Conservation (phyloP, 1,284 basidiomycete species). For the Lentinula novae-zelandiae region DNA sequence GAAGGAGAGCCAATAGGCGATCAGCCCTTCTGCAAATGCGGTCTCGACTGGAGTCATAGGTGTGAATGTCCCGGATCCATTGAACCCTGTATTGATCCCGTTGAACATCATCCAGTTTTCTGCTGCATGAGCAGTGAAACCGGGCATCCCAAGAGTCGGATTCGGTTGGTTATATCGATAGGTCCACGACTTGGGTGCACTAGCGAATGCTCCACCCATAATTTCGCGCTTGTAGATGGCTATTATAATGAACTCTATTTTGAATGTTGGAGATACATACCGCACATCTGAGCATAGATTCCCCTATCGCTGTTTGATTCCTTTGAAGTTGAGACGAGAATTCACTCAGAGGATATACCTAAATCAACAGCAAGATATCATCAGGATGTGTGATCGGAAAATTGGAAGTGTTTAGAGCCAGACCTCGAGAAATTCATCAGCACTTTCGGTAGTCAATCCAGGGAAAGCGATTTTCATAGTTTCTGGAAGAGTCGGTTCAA, state of each 20-base stretch:
- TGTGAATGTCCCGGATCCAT: conserved; percentile 41
- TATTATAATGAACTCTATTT: not conserved
- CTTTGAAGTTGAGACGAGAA: conserved; percentile 38
- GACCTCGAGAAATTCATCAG: conserved; percentile 6
- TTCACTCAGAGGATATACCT: conserved; percentile 19
- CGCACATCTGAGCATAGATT: conserved; percentile 45
- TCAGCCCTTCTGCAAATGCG: conserved; percentile 50
- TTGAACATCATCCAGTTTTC: conserved; percentile 41
- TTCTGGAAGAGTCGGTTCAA: conserved; percentile 5
- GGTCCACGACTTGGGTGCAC: conserved; percentile 16
- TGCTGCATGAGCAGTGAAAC: conserved; percentile 42
- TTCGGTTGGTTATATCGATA: conserved; percentile 45
- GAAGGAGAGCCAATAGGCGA: conserved; percentile 61
- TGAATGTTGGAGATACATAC: conserved; percentile 29
- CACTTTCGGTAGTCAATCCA: not conserved
- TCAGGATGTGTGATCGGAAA: not conserved
- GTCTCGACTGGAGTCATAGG: conserved; percentile 36
- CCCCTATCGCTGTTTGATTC: conserved; percentile 43
- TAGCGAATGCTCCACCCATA: conserved; percentile 37
- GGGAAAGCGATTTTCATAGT: conserved; percentile 9
- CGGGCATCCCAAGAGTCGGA: conserved; percentile 31
- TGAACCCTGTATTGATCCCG: conserved; percentile 57
- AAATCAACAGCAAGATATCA: not conserved
- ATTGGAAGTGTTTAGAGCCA: not conserved
- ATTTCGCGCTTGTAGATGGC: conserved; percentile 37